phyloP scores from a whole-genome alignment of 495 filamentous ascomycete species.

The Baudoinia panamericana region DNA sequence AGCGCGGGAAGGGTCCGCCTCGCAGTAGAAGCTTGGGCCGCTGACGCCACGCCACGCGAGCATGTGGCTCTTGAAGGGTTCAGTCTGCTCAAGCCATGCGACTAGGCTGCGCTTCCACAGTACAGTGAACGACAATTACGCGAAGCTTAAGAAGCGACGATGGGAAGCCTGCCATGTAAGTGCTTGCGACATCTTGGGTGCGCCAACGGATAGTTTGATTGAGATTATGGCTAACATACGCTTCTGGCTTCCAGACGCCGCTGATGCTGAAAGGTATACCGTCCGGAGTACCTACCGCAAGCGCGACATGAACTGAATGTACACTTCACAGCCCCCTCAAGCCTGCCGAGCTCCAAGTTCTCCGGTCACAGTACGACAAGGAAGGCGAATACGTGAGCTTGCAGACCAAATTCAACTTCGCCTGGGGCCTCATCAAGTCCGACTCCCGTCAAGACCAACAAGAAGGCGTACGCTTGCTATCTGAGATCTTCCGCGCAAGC shows the following conservation, averaged over 20 bases:
- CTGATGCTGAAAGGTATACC: constrained; percentile 81
- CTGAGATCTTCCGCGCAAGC: constrained; percentile 88
- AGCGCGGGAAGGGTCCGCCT: no score
- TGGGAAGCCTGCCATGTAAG: constrained; percentile 10
- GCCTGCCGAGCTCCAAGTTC: constrained; percentile 75
- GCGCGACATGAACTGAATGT: no score
- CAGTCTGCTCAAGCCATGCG: no score
- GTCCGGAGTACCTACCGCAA: not conserved
- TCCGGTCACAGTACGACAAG: constrained; percentile 87
- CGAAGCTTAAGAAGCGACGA: no score
- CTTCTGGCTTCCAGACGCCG: constrained; percentile 55
- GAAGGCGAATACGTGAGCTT: constrained; percentile 92
- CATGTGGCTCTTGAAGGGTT: no score
- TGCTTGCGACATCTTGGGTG: no score
- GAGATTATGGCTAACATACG: constrained; percentile 6
- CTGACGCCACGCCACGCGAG: no score
- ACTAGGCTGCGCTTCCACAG: no score
- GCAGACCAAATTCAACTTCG: constrained; percentile 99
- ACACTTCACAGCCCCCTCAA: constrained; percentile 65
- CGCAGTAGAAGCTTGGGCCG: no score
- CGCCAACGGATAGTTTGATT: no score
- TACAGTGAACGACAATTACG: no score
- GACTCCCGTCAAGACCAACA: constrained; percentile 72
- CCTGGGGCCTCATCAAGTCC: constrained; percentile 97
- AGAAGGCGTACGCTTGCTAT: constrained; percentile 83